phyloP scores from a whole-genome alignment of 768 basidiomycete species.

The Rhizopogon rudus region DNA sequence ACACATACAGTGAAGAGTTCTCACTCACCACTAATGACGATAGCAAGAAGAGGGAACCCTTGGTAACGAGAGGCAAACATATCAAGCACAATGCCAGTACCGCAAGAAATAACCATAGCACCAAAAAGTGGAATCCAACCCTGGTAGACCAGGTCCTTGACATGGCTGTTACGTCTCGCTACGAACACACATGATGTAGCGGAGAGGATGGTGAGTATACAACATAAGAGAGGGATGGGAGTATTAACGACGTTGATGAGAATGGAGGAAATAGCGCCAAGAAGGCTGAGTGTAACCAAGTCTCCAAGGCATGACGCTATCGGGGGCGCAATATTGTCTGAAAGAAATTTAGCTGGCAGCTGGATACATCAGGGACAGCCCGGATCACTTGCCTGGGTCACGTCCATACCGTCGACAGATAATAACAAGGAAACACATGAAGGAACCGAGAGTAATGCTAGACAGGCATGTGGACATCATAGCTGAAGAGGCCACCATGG shows the following conservation, averaged over 20 bases:
- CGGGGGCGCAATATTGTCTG: constrained; percentile 95
- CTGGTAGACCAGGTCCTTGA: constrained; percentile 66
- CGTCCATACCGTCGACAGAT: constrained; percentile 68
- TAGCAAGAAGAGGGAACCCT: constrained; percentile 82
- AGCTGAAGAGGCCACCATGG: constrained; percentile 70
- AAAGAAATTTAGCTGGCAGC: not conserved
- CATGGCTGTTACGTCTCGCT: constrained; percentile 62
- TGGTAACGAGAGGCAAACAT: constrained; percentile 82
- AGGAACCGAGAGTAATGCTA: constrained; percentile 77
- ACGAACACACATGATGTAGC: constrained; percentile 47
- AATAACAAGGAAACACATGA: constrained; percentile 86
- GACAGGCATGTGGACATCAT: constrained; percentile 82
- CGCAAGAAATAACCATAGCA: constrained; percentile 86
- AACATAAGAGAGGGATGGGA: constrained; percentile 52
- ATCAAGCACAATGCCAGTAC: constrained; percentile 89
- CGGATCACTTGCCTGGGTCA: constrained; percentile 66
- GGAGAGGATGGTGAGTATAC: constrained; percentile 44
- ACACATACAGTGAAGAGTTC: not conserved
- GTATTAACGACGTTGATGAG: constrained; percentile 66
- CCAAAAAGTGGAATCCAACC: constrained; percentile 91
- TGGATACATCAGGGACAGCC: not conserved
- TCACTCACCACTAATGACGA: constrained; percentile 77
- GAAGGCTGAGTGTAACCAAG: constrained; percentile 80
- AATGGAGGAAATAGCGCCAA: constrained; percentile 70
- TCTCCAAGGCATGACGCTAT: constrained; percentile 92